Evolutionary conservation across 495 filamentous ascomycete genomes (phyloP).

Genomic region (Melanomma pulvis-pyrius): DNA sequence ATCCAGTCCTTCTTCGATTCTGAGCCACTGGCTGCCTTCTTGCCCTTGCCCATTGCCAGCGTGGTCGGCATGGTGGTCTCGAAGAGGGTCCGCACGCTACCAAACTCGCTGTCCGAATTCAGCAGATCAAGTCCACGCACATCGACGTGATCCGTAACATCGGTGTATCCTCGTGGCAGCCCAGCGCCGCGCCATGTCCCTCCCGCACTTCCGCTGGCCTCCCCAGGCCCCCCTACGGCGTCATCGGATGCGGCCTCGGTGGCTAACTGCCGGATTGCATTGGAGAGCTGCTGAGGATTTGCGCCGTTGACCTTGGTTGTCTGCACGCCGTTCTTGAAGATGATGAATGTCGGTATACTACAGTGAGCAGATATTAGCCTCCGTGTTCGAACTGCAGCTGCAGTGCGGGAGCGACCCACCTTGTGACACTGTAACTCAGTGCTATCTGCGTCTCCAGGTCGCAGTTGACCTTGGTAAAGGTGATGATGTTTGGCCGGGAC

Average conservation of each 20-base stretch:
- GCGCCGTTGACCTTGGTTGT: slow-evolving; percentile 74
- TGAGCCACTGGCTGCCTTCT: slow-evolving; percentile 51
- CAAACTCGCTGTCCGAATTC: slow-evolving; percentile 75
- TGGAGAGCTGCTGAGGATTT: slow-evolving; percentile 66
- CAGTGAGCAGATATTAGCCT: slow-evolving; percentile 7
- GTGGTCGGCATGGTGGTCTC: slow-evolving; percentile 66
- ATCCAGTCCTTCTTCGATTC: slow-evolving; percentile 74
- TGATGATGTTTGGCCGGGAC: slow-evolving; percentile 71
- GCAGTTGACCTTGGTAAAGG: slow-evolving; percentile 85
- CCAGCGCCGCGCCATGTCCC: slow-evolving; percentile 69
- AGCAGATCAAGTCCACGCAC: slow-evolving; percentile 79
- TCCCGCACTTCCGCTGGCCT: slow-evolving; percentile 41
- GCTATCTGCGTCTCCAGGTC: slow-evolving; percentile 76
- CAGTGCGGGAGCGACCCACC: slow-evolving; percentile 52
- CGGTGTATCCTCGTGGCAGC: slow-evolving; percentile 78
- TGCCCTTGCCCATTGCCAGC: slow-evolving; percentile 54
- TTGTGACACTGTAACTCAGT: slow-evolving; percentile 68
- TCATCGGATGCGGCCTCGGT: slow-evolving; percentile 63
- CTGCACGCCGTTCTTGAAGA: slow-evolving; percentile 75
- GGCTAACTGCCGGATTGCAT: slow-evolving; percentile 71
- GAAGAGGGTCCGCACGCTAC: slow-evolving; percentile 72
- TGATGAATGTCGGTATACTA: slow-evolving; percentile 82
- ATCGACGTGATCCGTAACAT: slow-evolving; percentile 82
- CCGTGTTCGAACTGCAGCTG: too few relatives aligned
- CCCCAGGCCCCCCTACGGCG: slow-evolving; percentile 46